Evolutionary conservation across 805 yeast species (phyloP), one percentile per base, ranked within the genome.

Genomic region (Scheffersomyces amazonensis): DNA sequence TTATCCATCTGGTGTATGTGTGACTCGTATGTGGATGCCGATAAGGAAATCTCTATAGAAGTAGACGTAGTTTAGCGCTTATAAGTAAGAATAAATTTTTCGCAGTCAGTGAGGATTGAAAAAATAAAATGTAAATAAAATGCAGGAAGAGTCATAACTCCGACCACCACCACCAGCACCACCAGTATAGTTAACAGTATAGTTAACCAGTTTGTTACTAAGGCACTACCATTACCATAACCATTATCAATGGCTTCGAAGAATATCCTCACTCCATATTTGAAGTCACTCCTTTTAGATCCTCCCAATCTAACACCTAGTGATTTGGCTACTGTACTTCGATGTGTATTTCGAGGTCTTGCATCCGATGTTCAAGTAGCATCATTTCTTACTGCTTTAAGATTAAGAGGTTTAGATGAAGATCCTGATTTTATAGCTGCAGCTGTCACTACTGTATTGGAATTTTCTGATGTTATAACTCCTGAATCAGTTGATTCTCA

Each of bases 21-120:
- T 62, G 97, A 90, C 52, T 82, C 95, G 0, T 91, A 90, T 51
- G 53, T 87, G n/a, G 98, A 90, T 54, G 95, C 89, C 2, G 99
- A 91, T 56, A 87, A 86, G 57, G 96, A 91, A 62, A 73, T 81
- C 17, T 58, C 68, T 9, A 66, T 84, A 34, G 76, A 71, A 18
- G 53, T 81, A 3, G 66, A 72, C 3, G 80, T 72, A 16, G 50
- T 15, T 19, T 36, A 36, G 32, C n/a, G n/a, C n/a, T n/a, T n/a
- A n/a, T n/a, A n/a, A n/a, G n/a, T n/a, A n/a, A n/a, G n/a, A n/a
- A n/a, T n/a, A n/a, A n/a, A n/a, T n/a, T n/a, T n/a, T n/a, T n/a
- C n/a, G n/a, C n/a, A n/a, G n/a, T n/a, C n/a, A n/a, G n/a, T n/a
- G n/a, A n/a, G n/a, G n/a, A n/a, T n/a, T n/a, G n/a, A n/a, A n/a